Evolutionary conservation across 75 land plant species (phyloP), one percentile per base, ranked within the genome.

Genomic region (Pinus taeda): DNA sequence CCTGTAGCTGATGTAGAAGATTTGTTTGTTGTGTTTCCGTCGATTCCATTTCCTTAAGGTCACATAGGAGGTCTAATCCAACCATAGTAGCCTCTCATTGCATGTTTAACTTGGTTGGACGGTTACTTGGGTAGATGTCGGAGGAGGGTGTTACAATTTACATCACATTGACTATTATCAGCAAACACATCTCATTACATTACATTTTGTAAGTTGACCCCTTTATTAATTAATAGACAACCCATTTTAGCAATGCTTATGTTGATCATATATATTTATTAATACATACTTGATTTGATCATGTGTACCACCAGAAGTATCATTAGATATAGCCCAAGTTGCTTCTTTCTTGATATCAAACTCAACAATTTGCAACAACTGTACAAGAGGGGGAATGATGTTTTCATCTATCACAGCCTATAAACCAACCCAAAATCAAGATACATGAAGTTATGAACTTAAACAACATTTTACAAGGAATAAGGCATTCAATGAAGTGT

Each of bases 321-420:
- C 89, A 77, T 88, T 88, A 4, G 89, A 88, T 14, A 88, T 88
- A 29, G 88, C 89, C 89, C 89, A 88, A 29, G 89, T 88, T 12
- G 89, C 89, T 73, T 88, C 89, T 70, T 88, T 88, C 82, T 88
- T 88, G 39, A 88, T 86, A 53, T 88, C 89, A 77, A 88, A 88
- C 71, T 88, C 89, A 3, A 88, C 89, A 58, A 77, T 79, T 60
- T 86, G 74, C 66, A 88, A 85, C 42, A 88, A 73, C 21, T 79
- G 66, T 3, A 88, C 88, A 14, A 88, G 74, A 20, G 89, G 89
- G 14, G 81, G 83, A 33, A 87, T 87, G 53, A 87, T 87, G 66
- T 85, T 86, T 60, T 84, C 89, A 78, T 85, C 88, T 55, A 87
- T 85, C 15, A 87, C 89, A 30, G 89, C 89, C 87, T 85, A 67